Base-by-base conservation (phyloP, 148 eudicot species). In the Chenopodium quinoa region DNA sequence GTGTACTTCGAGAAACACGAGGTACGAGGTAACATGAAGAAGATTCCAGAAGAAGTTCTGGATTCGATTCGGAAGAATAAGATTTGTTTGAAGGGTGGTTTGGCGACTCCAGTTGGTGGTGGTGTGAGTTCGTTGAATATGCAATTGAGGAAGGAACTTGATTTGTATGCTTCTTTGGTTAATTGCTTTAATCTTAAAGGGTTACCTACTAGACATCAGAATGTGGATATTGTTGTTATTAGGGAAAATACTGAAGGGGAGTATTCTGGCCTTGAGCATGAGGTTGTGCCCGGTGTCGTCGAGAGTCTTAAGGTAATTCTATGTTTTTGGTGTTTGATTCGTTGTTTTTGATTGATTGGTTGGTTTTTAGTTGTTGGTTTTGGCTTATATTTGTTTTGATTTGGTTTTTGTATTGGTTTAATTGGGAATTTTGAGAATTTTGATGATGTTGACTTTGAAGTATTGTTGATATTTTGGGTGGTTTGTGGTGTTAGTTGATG, bases 231-330 rank as follows among this genome's bases (percentile, higher is more conserved):
- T 70, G 96, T 94, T n/a, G 96, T 92, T 7, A 90, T 94, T 73
- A 83, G 98, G 83, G 98, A 94, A 90, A 94, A 94, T 52, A 94
- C 98, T 9, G 96, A 94, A 62, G 98, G 98, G 0, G 98, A 94
- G 80, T 94, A 94, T 46, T 66, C 96, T 2, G 98, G 98, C 0
- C 87, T 93, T 78, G 98, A 93, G 79, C 96, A 94, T 68, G 94
- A 91, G 85, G 97, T 93, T 80, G 96, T 93, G 83, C 95, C 93
- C 47, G 96, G 97, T 11, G 98, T 94, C 52, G 96, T 94, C 60
- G 98, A 94, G 54, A 91, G 92, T 85, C 88, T 94, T 34, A 94
- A 94, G 98, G 96, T 94, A 82, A 29, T 34, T n/a, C 31, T n/a
- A 9, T 14, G 34, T 1, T 17, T 37, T 40, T 40, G 23, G 1